Percentiles rank a stretch among this genome's conserved stretches.
These are phyloP conservation scores for Fraxinus greggii DNA, from an alignment of 305 asterid genomes.

Conservation along the genomic window DNA sequence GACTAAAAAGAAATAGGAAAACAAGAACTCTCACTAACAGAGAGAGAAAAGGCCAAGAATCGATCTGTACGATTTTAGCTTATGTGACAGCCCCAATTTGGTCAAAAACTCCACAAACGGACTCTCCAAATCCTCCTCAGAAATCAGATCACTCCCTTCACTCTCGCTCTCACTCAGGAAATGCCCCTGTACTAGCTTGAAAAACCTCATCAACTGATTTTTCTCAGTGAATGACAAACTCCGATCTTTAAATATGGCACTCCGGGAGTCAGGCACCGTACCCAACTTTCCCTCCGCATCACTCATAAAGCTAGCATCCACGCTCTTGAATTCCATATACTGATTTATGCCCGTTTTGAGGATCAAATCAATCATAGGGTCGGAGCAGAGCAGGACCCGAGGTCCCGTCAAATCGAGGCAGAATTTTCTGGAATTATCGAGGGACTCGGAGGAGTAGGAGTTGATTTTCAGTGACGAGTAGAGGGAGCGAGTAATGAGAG, in stretches of 20 bases:
- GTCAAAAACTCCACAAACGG: slow-evolving; percentile 68
- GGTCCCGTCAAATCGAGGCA: slow-evolving; percentile 72
- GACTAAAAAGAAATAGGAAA: background rate
- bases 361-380: slow-evolving; percentile 63
- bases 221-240: slow-evolving; percentile 62
- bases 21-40: slow-evolving; percentile 36
- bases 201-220: slow-evolving; percentile 81
- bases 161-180: slow-evolving; percentile 31
- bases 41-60: slow-evolving; percentile 30
- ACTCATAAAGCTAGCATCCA: slow-evolving; percentile 65
- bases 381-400: slow-evolving; percentile 68
- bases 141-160: slow-evolving; percentile 36
- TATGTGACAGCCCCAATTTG: slow-evolving; percentile 63
- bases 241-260: slow-evolving; percentile 73
- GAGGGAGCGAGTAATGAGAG: slow-evolving; percentile 45
- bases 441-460: slow-evolving; percentile 46
- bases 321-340: slow-evolving; percentile 83
- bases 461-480: slow-evolving; percentile 57
- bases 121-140: slow-evolving; percentile 72
- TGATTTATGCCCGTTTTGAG: slow-evolving; percentile 61
- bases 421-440: slow-evolving; percentile 49
- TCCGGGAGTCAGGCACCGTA: slow-evolving; percentile 75
- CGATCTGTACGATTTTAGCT: slow-evolving; percentile 78
- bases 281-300: slow-evolving; percentile 49
- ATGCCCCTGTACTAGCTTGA: slow-evolving; percentile 77